These are phyloP conservation scores for Phoma sp. DNA, from an alignment of 2,329 filamentous ascomycete species.

Conservation along the genomic window DNA sequence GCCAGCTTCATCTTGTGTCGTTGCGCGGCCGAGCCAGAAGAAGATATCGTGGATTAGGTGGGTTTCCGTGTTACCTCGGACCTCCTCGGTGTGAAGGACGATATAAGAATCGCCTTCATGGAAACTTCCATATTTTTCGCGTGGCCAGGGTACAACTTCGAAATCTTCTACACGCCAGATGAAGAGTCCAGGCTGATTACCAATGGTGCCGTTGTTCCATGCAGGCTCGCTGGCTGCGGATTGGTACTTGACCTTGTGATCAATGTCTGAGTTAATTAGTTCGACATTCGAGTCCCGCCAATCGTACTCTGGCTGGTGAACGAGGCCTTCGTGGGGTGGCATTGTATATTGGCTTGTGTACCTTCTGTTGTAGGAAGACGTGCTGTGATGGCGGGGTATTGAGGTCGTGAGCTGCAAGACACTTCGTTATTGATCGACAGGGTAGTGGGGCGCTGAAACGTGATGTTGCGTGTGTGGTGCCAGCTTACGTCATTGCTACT, in stretches of 20 bases:
- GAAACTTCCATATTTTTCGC: conserved; percentile 65
- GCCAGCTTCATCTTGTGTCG: conserved; percentile 72
- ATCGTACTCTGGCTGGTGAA: conserved; percentile 70
- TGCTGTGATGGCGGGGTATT: not conserved
- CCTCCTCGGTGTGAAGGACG: conserved; percentile 66
- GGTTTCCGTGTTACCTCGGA: conserved; percentile 45
- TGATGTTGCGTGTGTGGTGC: conserved; percentile 2
- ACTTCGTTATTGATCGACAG: conserved; percentile 7
- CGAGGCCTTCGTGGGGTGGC: conserved; percentile 67
- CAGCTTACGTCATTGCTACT: conserved; percentile 8
- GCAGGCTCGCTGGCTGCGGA: conserved; percentile 71
- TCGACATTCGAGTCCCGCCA: conserved; percentile 74
- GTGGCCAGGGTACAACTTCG: conserved; percentile 68
- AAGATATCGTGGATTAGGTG: conserved; percentile 66
- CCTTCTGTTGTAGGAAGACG: not conserved
- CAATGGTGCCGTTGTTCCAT: conserved; percentile 68
- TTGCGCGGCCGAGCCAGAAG: conserved; percentile 73
- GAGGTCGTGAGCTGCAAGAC: not conserved
- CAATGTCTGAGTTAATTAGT: conserved; percentile 68
- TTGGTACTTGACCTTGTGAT: conserved; percentile 72
- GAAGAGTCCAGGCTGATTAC: conserved; percentile 61
- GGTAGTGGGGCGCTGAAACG: conserved; percentile 7
- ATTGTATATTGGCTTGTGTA: conserved; percentile 51
- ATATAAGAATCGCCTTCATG: conserved; percentile 75
- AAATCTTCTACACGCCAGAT: conserved; percentile 75